A percentile compares a stretch with the other conserved stretches of the same genome.
Evolutionary conservation across 164 flowering plant species (phyloP).

Genomic region (Dillenia suffruticosa): DNA sequence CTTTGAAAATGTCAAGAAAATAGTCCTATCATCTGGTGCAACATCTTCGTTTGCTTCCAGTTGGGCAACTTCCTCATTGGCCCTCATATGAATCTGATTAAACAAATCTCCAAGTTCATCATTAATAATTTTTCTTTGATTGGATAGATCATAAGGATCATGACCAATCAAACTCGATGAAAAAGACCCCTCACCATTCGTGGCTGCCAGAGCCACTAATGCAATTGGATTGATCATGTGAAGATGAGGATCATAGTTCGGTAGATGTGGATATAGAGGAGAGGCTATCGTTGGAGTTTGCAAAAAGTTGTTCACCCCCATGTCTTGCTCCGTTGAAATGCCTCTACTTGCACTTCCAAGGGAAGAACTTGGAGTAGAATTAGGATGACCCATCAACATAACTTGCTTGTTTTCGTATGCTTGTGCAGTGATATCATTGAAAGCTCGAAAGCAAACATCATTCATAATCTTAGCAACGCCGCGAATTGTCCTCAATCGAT

Average conservation of each 20-base stretch:
- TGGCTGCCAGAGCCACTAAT: not conserved
- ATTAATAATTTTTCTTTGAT: no score
- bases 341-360: no score
- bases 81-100: not conserved
- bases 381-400: no score
- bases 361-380: no score
- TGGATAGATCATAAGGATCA: no score
- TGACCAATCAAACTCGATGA: not conserved
- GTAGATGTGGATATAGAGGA: no score
- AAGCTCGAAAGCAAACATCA: conserved; percentile 29
- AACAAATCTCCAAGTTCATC: not conserved
- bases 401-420: not conserved
- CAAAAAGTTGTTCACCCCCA: no score
- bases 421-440: conserved; percentile 20
- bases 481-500: conserved; percentile 11
- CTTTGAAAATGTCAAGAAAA: conserved; percentile 57
- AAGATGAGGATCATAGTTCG: no score
- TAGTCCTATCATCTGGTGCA: conserved; percentile 34
- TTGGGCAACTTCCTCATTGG: not conserved
- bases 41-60: conserved; percentile 1
- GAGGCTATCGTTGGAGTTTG: no score
- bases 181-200: not conserved
- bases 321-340: no score
- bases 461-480: conserved; percentile 16
- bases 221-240: not conserved